Conservation (phyloP, 202 grass and related monocot species). For the Hordeum pubiflorum region DNA sequence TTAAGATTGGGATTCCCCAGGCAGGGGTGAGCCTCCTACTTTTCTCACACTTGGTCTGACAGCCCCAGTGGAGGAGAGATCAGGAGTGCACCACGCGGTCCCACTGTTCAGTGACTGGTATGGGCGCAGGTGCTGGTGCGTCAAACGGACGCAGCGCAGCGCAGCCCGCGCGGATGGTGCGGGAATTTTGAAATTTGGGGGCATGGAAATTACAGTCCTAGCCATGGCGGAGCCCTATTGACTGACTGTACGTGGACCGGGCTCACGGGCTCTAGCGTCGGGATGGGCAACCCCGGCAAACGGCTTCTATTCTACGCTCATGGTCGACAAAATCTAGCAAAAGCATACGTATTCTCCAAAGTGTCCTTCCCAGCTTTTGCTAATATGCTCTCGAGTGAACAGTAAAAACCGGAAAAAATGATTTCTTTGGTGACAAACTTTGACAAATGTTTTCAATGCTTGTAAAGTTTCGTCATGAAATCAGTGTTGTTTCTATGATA, state of each 20-base stretch:
- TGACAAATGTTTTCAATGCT: too few relatives aligned
- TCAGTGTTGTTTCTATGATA: too few relatives aligned
- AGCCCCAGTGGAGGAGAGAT: not conserved
- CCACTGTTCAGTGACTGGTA: not conserved
- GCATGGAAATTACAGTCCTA: not conserved
- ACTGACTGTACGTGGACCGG: too few relatives aligned
- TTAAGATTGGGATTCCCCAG: not conserved
- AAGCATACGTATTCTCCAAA: too few relatives aligned
- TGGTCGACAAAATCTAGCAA: too few relatives aligned
- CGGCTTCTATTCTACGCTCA: too few relatives aligned
- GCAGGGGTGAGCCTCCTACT: not conserved
- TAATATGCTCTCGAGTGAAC: too few relatives aligned
- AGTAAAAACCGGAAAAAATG: too few relatives aligned
- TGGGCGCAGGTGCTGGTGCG: fast-evolving
- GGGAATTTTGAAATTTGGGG: conserved; percentile 29
- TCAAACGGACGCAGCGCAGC: not conserved
- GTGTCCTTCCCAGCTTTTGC: too few relatives aligned
- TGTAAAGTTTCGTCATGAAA: too few relatives aligned
- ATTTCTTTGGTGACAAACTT: too few relatives aligned
- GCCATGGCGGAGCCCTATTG: not conserved
- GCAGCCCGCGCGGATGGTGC: not conserved
- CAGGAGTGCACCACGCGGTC: not conserved
- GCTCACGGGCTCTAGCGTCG: not conserved
- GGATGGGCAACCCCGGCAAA: not conserved
- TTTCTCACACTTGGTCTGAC: not conserved